phyloP scores from a whole-genome alignment of 441 rosid species.

The Mallotus japonicus region DNA sequence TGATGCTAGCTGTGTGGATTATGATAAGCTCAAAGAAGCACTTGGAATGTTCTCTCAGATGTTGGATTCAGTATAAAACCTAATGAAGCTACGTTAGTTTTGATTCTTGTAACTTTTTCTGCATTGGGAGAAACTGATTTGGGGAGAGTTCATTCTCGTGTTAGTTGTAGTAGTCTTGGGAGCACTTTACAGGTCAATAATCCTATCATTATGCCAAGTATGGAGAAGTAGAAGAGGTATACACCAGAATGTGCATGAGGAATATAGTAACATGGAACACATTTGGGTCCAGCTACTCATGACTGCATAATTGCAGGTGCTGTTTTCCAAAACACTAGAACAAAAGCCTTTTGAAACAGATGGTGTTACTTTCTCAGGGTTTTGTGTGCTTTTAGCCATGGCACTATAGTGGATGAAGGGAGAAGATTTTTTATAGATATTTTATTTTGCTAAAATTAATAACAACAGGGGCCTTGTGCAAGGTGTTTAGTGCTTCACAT shows the following conservation, averaged over 20 bases:
- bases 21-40: conserved; percentile 38
- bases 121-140: conserved; percentile 14
- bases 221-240: conserved; percentile 20
- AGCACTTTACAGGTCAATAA: conserved; percentile 18
- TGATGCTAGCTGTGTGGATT: conserved; percentile 49
- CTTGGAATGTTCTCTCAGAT: conserved; percentile 40
- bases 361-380: conserved; percentile 22
- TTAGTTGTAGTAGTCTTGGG: neutral
- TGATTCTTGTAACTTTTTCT: conserved; percentile 17
- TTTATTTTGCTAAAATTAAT: too few species aligned
- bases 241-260: conserved; percentile 9
- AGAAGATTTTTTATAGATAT: conserved; percentile 16
- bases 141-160: conserved; percentile 22
- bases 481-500: too few species aligned
- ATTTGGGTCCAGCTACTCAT: conserved; percentile 19
- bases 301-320: conserved; percentile 17
- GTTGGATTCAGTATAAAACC: conserved; percentile 28
- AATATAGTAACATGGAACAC: conserved; percentile 23
- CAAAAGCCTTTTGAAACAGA: conserved; percentile 16
- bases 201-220: conserved; percentile 26
- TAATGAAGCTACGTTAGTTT: conserved; percentile 24
- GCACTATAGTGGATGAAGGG: conserved; percentile 25
- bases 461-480: too few species aligned
- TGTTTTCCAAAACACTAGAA: conserved; percentile 21
- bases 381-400: conserved; percentile 25